Conservation (phyloP, 2,329 filamentous ascomycete species). For the Botrytis galanthina region DNA sequence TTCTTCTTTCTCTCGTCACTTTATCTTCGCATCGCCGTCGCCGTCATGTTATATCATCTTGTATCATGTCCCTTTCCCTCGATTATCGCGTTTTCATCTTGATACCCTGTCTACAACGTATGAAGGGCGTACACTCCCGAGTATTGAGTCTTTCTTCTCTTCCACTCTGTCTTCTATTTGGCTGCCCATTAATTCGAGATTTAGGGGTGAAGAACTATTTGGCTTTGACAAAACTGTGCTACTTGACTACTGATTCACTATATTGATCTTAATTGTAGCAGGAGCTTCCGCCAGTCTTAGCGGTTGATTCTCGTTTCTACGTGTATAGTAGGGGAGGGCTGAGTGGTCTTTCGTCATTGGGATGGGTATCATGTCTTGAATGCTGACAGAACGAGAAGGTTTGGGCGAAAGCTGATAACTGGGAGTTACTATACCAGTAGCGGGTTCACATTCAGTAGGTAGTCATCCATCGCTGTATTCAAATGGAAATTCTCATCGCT, state of each 20-base stretch:
- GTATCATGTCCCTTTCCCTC: neutral
- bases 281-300: neutral
- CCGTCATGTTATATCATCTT: neutral
- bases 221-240: neutral
- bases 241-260: neutral
- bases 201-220: rapidly evolving
- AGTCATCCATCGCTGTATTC: neutral
- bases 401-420: neutral
- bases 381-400: neutral
- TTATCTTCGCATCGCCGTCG: neutral
- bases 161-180: neutral
- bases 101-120: neutral
- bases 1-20: neutral
- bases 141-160: neutral
- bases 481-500: neutral
- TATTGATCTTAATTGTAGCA: neutral
- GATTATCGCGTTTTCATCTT: neutral
- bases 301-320: neutral
- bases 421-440: neutral
- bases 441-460: neutral
- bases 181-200: neutral
- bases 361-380: neutral
- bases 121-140: neutral
- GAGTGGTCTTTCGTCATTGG: neutral
- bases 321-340: neutral